Evolutionary conservation across 129 eudicot genomes (phyloP), one percentile per base, ranked within the genome.

Genomic region (Helianthus annuus): DNA sequence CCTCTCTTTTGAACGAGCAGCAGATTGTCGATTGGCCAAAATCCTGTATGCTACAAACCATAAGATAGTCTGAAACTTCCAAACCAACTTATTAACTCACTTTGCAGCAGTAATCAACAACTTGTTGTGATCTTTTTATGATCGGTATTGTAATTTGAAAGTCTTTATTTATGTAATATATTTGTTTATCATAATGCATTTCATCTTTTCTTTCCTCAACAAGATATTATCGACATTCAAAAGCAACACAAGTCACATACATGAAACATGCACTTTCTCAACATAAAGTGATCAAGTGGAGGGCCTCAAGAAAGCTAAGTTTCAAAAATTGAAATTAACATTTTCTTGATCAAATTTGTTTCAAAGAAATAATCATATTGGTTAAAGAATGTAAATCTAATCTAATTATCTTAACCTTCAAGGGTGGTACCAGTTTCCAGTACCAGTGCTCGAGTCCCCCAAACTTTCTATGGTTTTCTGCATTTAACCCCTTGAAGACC

Each of bases 11-110:
- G 97, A 91, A 17, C 93, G 96, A 55, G 93, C 91, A 76, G 96
- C 96, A 68, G 97, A 91, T 71, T 91, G 93, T 36, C 97, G 85
- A 85, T 91, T 91, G n/a, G 97, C 97, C 80, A 88, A 78, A 63
- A 91, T 91, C 87, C 97, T 91, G 82, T 44, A 66, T 32, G 57
- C 16, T 8, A 73, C 51, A 76, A 61, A 69, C 53, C 72, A 56
- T 76, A 48, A 77, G 69, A 51, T 58, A 68, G 49, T 76, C 59
- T 69, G 51, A 82, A 64, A 73, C 39, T 63, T 52, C 64, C 52
- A 60, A 51, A 51, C 32, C 34, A 61, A 61, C 61, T 48, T 62
- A 61, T 7, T 39, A 71, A 34, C 62, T 40, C 59, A 58, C 29
- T 17, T 34, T 32, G 4, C 4, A 32, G 36, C 38, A 60, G 34